Conservation (phyloP, 1,139 yeast genomes). For the Sugiyamaella paludigena region DNA sequence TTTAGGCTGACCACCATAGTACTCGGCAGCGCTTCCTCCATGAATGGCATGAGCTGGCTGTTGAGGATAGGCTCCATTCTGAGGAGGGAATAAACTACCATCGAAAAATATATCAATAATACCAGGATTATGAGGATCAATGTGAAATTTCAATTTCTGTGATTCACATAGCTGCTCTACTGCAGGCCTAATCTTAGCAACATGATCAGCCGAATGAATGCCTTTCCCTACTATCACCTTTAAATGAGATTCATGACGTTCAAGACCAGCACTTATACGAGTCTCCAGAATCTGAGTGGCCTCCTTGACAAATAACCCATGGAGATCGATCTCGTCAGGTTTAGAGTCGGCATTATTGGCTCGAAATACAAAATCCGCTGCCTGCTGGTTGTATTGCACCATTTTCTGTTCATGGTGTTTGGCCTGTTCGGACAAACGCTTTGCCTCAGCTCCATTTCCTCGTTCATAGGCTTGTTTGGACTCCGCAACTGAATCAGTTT, state of each 20-base stretch:
- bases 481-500: slow-evolving; percentile 55
- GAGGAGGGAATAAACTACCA: slow-evolving; percentile 31
- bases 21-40: slow-evolving; percentile 15
- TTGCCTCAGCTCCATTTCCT: slow-evolving; percentile 74
- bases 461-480: slow-evolving; percentile 73
- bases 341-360: slow-evolving; percentile 86
- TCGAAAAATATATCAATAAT: slow-evolving; percentile 71
- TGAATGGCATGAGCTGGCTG: slow-evolving; percentile 12
- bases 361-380: slow-evolving; percentile 86
- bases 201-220: slow-evolving; percentile 72
- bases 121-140: slow-evolving; percentile 74
- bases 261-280: slow-evolving; percentile 65
- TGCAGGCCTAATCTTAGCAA: slow-evolving; percentile 89
- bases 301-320: slow-evolving; percentile 86
- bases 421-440: slow-evolving; percentile 66
- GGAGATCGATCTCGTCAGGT: slow-evolving; percentile 85
- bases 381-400: slow-evolving; percentile 68
- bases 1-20: slow-evolving; percentile 15
- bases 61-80: slow-evolving; percentile 13
- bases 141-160: slow-evolving; percentile 55
- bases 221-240: slow-evolving; percentile 92
- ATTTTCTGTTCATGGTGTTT: slow-evolving; percentile 59
- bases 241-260: slow-evolving; percentile 54
- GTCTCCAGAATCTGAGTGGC: slow-evolving; percentile 74
- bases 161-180: slow-evolving; percentile 72